phyloP scores from a whole-genome alignment of 805 yeast species.

The Crinitomyces ghanaensis region DNA sequence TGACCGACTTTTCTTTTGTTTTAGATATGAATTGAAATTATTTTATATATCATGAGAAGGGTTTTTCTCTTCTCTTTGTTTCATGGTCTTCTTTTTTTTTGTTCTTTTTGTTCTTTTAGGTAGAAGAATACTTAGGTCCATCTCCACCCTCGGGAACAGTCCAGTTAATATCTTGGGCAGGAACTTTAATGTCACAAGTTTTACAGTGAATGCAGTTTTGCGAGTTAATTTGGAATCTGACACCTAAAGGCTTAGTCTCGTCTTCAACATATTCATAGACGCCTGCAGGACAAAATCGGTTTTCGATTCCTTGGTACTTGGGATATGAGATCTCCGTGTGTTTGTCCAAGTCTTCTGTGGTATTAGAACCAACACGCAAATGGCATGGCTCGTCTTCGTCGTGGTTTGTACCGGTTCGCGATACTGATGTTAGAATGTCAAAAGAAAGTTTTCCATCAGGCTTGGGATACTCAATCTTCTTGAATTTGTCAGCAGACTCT shows the following conservation, averaged over 20 bases:
- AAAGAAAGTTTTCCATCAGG: constrained; percentile 92
- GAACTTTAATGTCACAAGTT: constrained; percentile 95
- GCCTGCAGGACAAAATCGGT: constrained; percentile 95
- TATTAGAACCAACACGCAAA: constrained; percentile 50
- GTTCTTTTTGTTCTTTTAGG: too few relatives aligned
- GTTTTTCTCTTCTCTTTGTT: too few relatives aligned
- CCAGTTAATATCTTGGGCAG: constrained; percentile 91
- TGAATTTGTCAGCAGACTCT: constrained; percentile 48
- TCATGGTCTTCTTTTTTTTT: too few relatives aligned
- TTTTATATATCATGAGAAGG: too few relatives aligned
- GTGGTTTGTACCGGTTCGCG: constrained; percentile 93
- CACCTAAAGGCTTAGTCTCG: constrained; percentile 44
- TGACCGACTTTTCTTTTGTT: too few relatives aligned
- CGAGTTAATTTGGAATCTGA: constrained; percentile 82
- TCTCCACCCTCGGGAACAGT: constrained; percentile 98
- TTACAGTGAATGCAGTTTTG: constrained; percentile 98
- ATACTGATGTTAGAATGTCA: constrained; percentile 87
- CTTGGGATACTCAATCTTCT: constrained; percentile 81
- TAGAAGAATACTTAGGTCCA: constrained; percentile 91
- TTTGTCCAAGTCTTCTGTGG: constrained; percentile 30
- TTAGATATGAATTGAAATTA: too few relatives aligned
- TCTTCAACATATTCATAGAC: constrained; percentile 89
- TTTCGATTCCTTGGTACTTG: constrained; percentile 75
- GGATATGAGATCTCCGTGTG: constrained; percentile 67
- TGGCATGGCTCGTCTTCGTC: constrained; percentile 92